Evolutionary conservation across 176 grass and related monocot genomes (phyloP).

Genomic region (Olyra latifolia): DNA sequence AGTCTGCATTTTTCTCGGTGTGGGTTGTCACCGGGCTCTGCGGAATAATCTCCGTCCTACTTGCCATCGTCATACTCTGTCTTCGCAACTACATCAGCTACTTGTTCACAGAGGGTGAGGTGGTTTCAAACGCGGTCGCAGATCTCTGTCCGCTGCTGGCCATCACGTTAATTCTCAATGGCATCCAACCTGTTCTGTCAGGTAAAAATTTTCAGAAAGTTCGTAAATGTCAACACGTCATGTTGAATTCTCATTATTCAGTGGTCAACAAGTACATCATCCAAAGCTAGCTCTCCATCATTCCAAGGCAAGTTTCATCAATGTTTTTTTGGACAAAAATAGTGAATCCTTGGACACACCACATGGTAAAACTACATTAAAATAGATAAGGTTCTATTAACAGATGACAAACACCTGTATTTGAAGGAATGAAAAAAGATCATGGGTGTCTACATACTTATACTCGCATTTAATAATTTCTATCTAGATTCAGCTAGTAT

Average conservation of each 20-base stretch:
- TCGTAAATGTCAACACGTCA: background rate
- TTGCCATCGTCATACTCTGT: constrained; percentile 45
- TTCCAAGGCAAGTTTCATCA: background rate
- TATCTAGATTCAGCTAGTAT: background rate
- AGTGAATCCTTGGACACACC: background rate
- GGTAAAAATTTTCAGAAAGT: constrained; percentile 32
- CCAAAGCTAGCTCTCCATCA: background rate
- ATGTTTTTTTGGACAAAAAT: background rate
- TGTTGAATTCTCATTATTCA: background rate
- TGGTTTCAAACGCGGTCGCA: constrained; percentile 53
- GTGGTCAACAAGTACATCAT: background rate
- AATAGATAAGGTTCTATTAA: background rate
- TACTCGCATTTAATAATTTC: background rate
- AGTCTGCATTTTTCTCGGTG: constrained; percentile 69
- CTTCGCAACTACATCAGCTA: constrained; percentile 74
- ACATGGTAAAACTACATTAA: background rate
- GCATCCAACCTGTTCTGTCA: constrained; percentile 77
- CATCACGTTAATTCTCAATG: constrained; percentile 58
- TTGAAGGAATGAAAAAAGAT: background rate
- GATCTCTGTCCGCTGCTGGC: constrained; percentile 73
- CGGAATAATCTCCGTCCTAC: constrained; percentile 18
- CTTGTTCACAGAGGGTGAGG: constrained; percentile 69
- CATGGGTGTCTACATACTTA: background rate
- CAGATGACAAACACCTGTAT: background rate
- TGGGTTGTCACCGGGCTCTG: constrained; percentile 53